Evolutionary conservation across 164 flowering plant genomes (phyloP), one percentile per base, ranked within the genome.

Genomic region (Echeveria elegans): DNA sequence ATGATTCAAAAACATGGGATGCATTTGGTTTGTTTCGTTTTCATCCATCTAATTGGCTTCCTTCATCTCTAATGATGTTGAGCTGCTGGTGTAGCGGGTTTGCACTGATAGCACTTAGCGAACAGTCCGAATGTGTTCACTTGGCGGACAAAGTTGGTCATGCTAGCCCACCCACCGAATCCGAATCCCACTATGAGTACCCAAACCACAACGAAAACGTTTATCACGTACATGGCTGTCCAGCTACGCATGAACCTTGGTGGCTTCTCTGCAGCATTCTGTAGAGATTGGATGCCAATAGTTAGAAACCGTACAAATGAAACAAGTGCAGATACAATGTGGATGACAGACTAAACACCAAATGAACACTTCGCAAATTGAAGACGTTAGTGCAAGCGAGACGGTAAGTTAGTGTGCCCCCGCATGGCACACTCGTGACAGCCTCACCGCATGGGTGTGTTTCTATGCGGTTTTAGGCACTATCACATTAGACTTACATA

Each of bases 201-300:
- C 87, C 87, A 83, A 19, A 69, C 66, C 32, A 83, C 85, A 5
- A 83, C 37, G 62, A 83, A 83, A 0, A 71, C 29, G 69, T 83
- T 83, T 5, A 81, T n/a, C 62, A 61, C 79, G 19, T 72, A 83
- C 85, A 81, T 83, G 1, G 75, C 81, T 1, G 83, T 68, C 87
- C 87, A 83, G 65, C 85, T 82, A 8, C 77, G 81, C 18, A 83
- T 21, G 74, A 83, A 82, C 48, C 63, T 66, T 5, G 87, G 85
- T 6, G 85, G 87, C 72, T 82, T 82, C 78, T 83, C 87, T 11
- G 79, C 87, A 0, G 87, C 87, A 70, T 80, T 83, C 87, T 83
- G 82, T 65, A n/a, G 5, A 7, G 38, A 61, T 61, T 61, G 16
- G 4, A 14, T 61, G 26, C 6, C 3, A 47, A 5, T 47, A 19